Evolutionary conservation across 768 basidiomycete genomes (phyloP).

Genomic region (Sarcodon aspratus): DNA sequence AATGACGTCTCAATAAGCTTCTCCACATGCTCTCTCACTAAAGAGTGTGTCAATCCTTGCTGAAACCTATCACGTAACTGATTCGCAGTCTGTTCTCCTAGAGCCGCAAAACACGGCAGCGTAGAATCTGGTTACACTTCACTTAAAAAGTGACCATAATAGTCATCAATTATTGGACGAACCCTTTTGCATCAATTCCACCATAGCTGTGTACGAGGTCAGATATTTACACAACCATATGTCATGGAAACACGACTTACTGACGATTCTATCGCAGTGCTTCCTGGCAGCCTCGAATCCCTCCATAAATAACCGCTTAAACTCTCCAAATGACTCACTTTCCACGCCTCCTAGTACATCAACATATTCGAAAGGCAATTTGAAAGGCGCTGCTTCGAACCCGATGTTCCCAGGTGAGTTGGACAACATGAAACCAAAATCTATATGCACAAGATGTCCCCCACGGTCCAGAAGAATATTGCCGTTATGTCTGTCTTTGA

Average conservation of each 20-base stretch:
- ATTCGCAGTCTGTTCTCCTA: slow-evolving; percentile 83
- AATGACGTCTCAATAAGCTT: slow-evolving; percentile 81
- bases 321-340: slow-evolving; percentile 68
- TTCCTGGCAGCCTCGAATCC: slow-evolving; percentile 92
- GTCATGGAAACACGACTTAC: not conserved
- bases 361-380: slow-evolving; percentile 88
- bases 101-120: slow-evolving; percentile 82
- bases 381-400: slow-evolving; percentile 99
- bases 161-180: slow-evolving; percentile 5
- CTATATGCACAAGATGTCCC: slow-evolving; percentile 92
- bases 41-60: slow-evolving; percentile 72
- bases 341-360: slow-evolving; percentile 88
- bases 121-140: slow-evolving; percentile 52
- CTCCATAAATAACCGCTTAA: slow-evolving; percentile 79
- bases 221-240: not conserved
- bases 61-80: slow-evolving; percentile 92
- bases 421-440: slow-evolving; percentile 96
- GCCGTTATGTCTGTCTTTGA: slow-evolving; percentile 98
- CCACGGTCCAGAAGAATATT: slow-evolving; percentile 95
- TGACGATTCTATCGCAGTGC: slow-evolving; percentile 89
- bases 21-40: slow-evolving; percentile 85
- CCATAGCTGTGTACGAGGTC: slow-evolving; percentile 39
- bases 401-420: slow-evolving; percentile 97
- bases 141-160: slow-evolving; percentile 3
- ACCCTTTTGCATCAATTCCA: slow-evolving; percentile 98